These are phyloP conservation scores for Lactarius hatsudake DNA, from an alignment of 768 basidiomycete genomes.

Conservation along the genomic window DNA sequence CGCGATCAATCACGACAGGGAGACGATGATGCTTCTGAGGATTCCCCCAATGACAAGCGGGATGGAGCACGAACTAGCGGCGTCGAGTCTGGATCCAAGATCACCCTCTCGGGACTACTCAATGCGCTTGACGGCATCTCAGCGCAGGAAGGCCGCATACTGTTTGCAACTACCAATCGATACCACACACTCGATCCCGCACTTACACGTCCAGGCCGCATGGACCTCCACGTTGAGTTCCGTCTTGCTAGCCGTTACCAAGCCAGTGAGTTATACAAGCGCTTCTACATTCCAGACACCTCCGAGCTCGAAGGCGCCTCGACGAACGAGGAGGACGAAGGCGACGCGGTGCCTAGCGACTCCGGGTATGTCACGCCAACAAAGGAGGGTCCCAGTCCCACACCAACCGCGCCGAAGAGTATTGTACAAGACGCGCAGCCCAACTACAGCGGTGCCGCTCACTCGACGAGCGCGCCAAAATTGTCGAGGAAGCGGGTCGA, in stretches of 20 bases:
- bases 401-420: background rate
- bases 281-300: slow-evolving; percentile 58
- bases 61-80: slow-evolving; percentile 9
- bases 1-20: slow-evolving; percentile 31
- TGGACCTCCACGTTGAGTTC: slow-evolving; percentile 80
- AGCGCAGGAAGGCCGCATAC: slow-evolving; percentile 78
- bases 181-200: slow-evolving; percentile 69
- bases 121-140: slow-evolving; percentile 79
- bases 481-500: slow-evolving; percentile 42
- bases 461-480: slow-evolving; percentile 33
- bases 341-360: slow-evolving; percentile 26
- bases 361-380: slow-evolving; percentile 26
- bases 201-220: slow-evolving; percentile 71
- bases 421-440: background rate
- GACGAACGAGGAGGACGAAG: slow-evolving; percentile 28
- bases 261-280: slow-evolving; percentile 58
- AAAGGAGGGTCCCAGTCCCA: slow-evolving; percentile 2
- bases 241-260: slow-evolving; percentile 69
- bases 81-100: slow-evolving; percentile 5
- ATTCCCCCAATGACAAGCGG: slow-evolving; percentile 16
- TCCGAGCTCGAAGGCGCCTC: slow-evolving; percentile 28
- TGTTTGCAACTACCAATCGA: slow-evolving; percentile 79
- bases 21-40: background rate
- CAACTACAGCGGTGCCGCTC: slow-evolving; percentile 15
- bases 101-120: slow-evolving; percentile 71